Base-by-base conservation (phyloP, 2,329 filamentous ascomycete genomes). In the Botrytis fragariae region DNA sequence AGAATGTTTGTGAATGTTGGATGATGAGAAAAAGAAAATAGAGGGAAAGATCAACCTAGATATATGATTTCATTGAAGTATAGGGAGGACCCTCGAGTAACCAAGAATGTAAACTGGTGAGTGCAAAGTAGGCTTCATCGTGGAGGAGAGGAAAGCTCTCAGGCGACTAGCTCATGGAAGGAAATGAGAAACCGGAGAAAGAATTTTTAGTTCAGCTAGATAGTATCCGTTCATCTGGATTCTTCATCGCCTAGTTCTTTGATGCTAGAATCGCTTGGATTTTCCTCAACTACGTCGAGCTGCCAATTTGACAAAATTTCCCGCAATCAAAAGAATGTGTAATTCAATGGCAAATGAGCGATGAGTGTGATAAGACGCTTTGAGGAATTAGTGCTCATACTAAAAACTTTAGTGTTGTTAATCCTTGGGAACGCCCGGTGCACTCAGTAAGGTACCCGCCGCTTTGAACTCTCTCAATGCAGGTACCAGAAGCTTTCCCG, bases 341-440 rank as follows among this genome's bases (percentile, higher is more conserved):
- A 10, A n/a, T n/a, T 37, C 44, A 37, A 51, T 67, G 44, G 9
- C 29, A 51, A 22, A 37, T 51, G 20, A 20, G 44, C 8, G 32
- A 51, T 32, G 20, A 48, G 42, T 48, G 18, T 51, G 8, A 67
- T 37, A 29, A 42, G 45, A 39, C 64, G 64, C 64, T 68, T 68
- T 68, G 64, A 68, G 64, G 16, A 68, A 68, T 39, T 29, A 68
- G 64, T 54, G 64, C 64, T 39, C 64, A 54, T 32, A 29, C 45
- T 68, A 68, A 18, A n/a, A 48, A 29, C 14, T 37, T 54, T 39
- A 9, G 32, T 29, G 16, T 29, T 22, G 18, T 37, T n/a, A 14
- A 68, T 54, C 32, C 45, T 37, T 51, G 64, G 64, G 18, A 18
- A 67, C 37, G 37, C 25, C 45, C 14, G 45, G 48, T 54, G 35